These are phyloP conservation scores for Eimeria tenella DNA, from an alignment of 169 alveolate species.

Conservation along the genomic window DNA sequence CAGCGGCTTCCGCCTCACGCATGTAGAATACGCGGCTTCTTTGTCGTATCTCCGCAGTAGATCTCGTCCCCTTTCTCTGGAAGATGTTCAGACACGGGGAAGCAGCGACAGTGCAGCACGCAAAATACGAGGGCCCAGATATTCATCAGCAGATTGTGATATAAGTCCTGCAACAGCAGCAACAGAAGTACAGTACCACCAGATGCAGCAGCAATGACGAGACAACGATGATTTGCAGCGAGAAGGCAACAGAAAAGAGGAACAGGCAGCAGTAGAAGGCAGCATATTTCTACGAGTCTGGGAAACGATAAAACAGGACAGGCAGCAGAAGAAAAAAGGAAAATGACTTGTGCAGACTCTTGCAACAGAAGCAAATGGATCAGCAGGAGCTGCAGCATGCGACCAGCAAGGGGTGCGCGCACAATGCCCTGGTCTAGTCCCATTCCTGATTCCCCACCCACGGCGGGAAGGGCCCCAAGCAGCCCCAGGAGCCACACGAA, in stretches of 20 bases:
- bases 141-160: slow-evolving; percentile 66
- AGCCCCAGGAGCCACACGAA: slow-evolving; percentile 9
- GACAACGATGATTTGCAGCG: neutral
- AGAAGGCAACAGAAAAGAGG: neutral
- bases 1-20: neutral
- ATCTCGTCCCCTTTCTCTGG: slow-evolving; percentile 26
- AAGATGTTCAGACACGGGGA: slow-evolving; percentile 60
- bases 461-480: slow-evolving; percentile 19
- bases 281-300: neutral
- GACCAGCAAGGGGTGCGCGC: neutral
- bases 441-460: neutral
- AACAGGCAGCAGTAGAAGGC: neutral
- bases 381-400: neutral
- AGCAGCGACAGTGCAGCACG: slow-evolving; percentile 54
- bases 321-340: neutral
- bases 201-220: neutral
- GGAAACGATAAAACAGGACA: neutral
- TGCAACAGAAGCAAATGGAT: neutral
- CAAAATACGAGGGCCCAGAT: slow-evolving; percentile 32
- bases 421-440: neutral
- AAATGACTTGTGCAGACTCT: neutral
- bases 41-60: neutral
- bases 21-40: neutral
- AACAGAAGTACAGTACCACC: neutral
- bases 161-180: slow-evolving; percentile 46